Evolutionary conservation across 257 asterid species (phyloP).

Genomic region (Capsicum rhomboideum): DNA sequence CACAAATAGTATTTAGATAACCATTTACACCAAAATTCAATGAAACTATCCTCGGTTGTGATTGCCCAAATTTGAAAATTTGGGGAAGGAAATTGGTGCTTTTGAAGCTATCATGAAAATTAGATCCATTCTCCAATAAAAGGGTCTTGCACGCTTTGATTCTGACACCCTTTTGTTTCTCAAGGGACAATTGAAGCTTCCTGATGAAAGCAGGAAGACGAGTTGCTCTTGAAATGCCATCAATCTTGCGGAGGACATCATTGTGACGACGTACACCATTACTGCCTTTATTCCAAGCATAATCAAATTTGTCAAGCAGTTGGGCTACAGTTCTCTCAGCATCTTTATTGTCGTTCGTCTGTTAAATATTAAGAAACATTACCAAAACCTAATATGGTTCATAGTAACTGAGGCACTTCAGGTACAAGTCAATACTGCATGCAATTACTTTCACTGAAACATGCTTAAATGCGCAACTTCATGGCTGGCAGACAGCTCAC

Average conservation of each 20-base stretch:
- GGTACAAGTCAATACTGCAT: background rate
- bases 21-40: conserved; percentile 8
- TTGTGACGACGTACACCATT: conserved; percentile 68
- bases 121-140: conserved; percentile 22
- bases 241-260: conserved; percentile 43
- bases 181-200: conserved; percentile 32
- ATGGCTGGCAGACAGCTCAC: background rate
- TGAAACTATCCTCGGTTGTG: conserved; percentile 25
- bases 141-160: conserved; percentile 32
- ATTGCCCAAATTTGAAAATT: conserved; percentile 48
- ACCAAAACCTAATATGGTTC: background rate
- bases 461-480: background rate
- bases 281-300: conserved; percentile 88
- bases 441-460: background rate
- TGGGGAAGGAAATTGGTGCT: conserved; percentile 20
- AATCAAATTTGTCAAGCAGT: conserved; percentile 73
- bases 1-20: conserved; percentile 34
- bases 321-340: conserved; percentile 75
- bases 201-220: conserved; percentile 31
- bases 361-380: conserved; percentile 7
- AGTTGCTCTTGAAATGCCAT: conserved; percentile 24
- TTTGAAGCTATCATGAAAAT: conserved; percentile 6
- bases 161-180: conserved; percentile 49
- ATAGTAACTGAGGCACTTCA: background rate
- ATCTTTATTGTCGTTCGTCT: conserved; percentile 65